These are phyloP conservation scores for Linanthus parryae DNA, from an alignment of 148 eudicot species.

Conservation along the genomic window DNA sequence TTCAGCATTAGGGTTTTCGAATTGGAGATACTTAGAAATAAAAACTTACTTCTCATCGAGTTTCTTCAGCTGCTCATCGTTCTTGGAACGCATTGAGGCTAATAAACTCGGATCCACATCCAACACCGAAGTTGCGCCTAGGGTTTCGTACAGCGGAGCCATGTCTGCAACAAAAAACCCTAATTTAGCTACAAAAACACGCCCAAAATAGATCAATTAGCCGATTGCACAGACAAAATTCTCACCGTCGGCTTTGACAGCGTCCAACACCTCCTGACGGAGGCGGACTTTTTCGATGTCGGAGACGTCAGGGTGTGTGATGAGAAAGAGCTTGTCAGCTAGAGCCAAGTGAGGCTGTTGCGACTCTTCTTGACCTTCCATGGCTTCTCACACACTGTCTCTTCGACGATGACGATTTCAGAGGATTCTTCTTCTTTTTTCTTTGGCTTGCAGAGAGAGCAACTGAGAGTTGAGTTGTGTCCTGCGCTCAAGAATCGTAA, in stretches of 20 bases:
- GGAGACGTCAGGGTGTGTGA: constrained; percentile 64
- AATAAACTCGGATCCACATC: constrained; percentile 61
- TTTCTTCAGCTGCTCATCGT: constrained; percentile 71
- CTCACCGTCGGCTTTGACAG: constrained; percentile 55
- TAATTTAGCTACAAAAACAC: neutral
- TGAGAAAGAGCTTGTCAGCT: constrained; percentile 65
- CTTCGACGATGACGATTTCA: neutral
- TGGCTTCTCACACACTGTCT: constrained; percentile 22
- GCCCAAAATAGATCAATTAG: no score
- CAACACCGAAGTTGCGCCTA: constrained; percentile 39
- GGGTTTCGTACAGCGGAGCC: constrained; percentile 71
- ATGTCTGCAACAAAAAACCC: constrained; percentile 43
- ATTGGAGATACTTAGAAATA: neutral
- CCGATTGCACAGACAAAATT: no score
- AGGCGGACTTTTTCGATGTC: constrained; percentile 88
- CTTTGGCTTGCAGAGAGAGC: constrained; percentile 6
- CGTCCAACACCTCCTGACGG: constrained; percentile 55
- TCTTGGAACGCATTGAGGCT: constrained; percentile 62
- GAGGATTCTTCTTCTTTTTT: neutral
- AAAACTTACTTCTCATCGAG: constrained; percentile 85
- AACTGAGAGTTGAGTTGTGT: neutral
- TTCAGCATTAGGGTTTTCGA: no score
- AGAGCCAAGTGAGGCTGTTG: constrained; percentile 74
- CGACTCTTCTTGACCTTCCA: constrained; percentile 70
- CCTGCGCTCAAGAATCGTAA: no score